Percentiles rank a stretch among this genome's conserved stretches.
Evolutionary conservation across 768 basidiomycete genomes (phyloP).

Genomic region (Myochromella boudieri): DNA sequence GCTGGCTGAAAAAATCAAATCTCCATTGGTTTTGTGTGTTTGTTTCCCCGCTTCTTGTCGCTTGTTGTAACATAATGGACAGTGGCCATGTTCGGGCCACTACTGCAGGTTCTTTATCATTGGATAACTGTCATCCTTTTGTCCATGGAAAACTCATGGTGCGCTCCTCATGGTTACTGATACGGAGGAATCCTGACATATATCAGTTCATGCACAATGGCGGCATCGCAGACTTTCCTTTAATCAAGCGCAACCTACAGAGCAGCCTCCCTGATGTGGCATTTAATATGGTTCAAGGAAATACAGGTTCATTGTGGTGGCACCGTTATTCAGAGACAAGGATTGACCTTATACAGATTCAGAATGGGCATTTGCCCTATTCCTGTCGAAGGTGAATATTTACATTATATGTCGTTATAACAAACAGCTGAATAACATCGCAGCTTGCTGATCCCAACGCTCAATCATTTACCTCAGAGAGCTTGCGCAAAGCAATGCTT

Average conservation of each 20-base stretch:
- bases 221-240: slow-evolving; percentile 80
- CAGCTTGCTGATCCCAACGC: slow-evolving; percentile 84
- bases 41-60: not conserved
- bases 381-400: slow-evolving; percentile 71
- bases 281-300: slow-evolving; percentile 87
- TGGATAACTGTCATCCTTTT: slow-evolving; percentile 97
- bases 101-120: slow-evolving; percentile 86
- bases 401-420: not conserved
- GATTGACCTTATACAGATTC: slow-evolving; percentile 58
- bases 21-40: slow-evolving; percentile 88
- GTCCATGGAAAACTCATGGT: slow-evolving; percentile 92
- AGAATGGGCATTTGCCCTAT: slow-evolving; percentile 95
- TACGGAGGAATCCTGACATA: slow-evolving; percentile 3
- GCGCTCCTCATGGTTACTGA: slow-evolving; percentile 16
- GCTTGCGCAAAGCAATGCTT: slow-evolving; percentile 83
- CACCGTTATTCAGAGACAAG: not conserved
- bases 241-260: slow-evolving; percentile 82
- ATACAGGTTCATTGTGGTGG: slow-evolving; percentile 63
- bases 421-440: slow-evolving; percentile 6
- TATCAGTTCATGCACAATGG: slow-evolving; percentile 96
- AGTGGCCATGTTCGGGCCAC: slow-evolving; percentile 93
- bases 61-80: not conserved
- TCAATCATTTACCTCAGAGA: slow-evolving; percentile 65
- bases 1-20: slow-evolving; percentile 95
- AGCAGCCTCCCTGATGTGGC: slow-evolving; percentile 75